Evolutionary conservation across 768 basidiomycete species (phyloP).

Genomic region (Tylopilus cervinicoccineus): DNA sequence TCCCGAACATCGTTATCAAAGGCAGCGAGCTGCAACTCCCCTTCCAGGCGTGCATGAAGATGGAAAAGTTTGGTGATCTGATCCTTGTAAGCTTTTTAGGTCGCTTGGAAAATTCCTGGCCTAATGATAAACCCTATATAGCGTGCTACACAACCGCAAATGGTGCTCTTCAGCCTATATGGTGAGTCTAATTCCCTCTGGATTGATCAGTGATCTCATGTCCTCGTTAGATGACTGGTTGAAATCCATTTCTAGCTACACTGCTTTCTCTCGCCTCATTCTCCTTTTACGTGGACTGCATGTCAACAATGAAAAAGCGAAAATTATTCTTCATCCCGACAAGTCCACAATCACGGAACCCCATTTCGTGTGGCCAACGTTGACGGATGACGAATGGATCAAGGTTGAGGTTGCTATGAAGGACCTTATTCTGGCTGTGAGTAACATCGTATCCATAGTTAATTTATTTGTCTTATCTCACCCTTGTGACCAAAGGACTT

Average conservation of each 20-base stretch:
- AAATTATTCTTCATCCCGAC: conserved; percentile 96
- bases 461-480: conserved; percentile 12
- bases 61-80: conserved; percentile 99
- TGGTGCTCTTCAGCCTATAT: conserved; percentile 98
- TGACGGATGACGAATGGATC: conserved; percentile 96
- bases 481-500: conserved; percentile 61
- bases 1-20: conserved; percentile 99
- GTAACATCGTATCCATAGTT: conserved; percentile 19
- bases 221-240: conserved; percentile 83
- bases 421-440: conserved; percentile 85
- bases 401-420: conserved; percentile 99
- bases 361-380: conserved; percentile 96
- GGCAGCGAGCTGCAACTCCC: conserved; percentile 96
- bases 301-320: conserved; percentile 99
- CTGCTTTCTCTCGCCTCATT: conserved; percentile 96
- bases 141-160: conserved; percentile 97
- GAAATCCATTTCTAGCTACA: conserved; percentile 98
- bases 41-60: conserved; percentile 99
- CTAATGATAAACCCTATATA: conserved; percentile 24
- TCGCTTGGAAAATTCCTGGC: not conserved
- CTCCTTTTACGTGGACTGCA: conserved; percentile 95
- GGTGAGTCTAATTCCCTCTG: conserved; percentile 38
- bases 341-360: conserved; percentile 96
- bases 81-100: conserved; percentile 56
- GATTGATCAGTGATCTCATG: conserved; percentile 6